Evolutionary conservation across 2,329 filamentous ascomycete species (phyloP), one percentile per base, ranked within the genome.

Genomic region (Xylariales sp.): DNA sequence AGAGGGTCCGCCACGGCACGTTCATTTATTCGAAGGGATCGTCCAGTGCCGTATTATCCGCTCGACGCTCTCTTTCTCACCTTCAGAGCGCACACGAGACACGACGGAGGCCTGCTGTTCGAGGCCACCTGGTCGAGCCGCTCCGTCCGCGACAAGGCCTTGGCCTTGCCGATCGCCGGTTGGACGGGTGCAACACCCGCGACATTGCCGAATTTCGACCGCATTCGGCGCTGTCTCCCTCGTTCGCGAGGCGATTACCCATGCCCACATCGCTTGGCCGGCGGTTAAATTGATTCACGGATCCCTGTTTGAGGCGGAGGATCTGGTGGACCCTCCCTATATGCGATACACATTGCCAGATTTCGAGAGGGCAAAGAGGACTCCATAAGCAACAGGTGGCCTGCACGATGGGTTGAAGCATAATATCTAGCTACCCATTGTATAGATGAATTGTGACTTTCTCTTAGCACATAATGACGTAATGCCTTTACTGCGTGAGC

Each of bases 141-240:
- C 41, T 8, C 59, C 49, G 59, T 43, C 53, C 58, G 54, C 49
- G 58, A 48, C 23, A 49, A 49, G 39, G 34, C 12, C 60, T 67
- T 67, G 65, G 60, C 65, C 9, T 36, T 64, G 65, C 65, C 65
- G 65, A 67, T 67, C 65, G 52, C 43, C 60, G 60, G 65, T 64
- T 67, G 49, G 28, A 55, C 60, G 60, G 65, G 32, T 49, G 41
- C n/a, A 34, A 23, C 49, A 64, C 54, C 65, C 65, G 65, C 7
- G 14, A 46, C 43, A 10, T 16, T 67, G 65, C 65, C 65, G 65
- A 64, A 16, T 67, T 67, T 60, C 65, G 65, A 60, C 52, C 36
- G 6, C 41, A 39, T 18, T 55, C 55, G 46, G 39, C 6, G 39
- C 32, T 46, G 10, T 30, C 48, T 36, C 28, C 14, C 28, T 10